Evolutionary conservation across 148 eudicot species (phyloP).

Genomic region (Gaultheria prostrata): DNA sequence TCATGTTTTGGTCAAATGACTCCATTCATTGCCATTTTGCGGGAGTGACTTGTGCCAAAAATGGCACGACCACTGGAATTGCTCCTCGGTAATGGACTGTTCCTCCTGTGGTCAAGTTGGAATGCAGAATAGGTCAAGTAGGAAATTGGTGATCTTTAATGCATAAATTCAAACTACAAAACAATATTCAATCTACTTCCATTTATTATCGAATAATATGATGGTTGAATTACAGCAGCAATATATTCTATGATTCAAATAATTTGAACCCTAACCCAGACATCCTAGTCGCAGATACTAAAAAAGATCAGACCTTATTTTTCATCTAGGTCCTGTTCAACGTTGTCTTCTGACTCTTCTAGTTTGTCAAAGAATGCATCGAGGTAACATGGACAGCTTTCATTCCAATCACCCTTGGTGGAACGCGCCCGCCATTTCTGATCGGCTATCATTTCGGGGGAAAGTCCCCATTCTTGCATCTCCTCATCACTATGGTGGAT

Average conservation of each 20-base stretch:
- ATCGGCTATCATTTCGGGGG: constrained; percentile 78
- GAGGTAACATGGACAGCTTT: constrained; percentile 65
- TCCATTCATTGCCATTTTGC: too few species aligned
- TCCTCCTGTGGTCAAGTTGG: neutral
- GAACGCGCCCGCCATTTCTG: constrained; percentile 67
- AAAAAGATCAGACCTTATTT: constrained; percentile 15
- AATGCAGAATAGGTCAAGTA: neutral
- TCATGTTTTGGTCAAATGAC: too few species aligned
- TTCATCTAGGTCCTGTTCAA: constrained; percentile 30
- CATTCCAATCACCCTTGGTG: constrained; percentile 57
- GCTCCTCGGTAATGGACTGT: neutral
- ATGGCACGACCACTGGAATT: too few species aligned
- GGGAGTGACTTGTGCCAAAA: too few species aligned
- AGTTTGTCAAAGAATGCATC: constrained; percentile 68
- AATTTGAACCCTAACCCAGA: neutral
- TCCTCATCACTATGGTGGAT: constrained; percentile 64
- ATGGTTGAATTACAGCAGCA: neutral
- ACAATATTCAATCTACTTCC: neutral
- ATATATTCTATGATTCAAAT: neutral
- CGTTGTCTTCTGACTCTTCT: constrained; percentile 35
- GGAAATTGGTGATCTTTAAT: neutral
- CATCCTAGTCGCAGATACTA: neutral
- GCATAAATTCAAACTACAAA: neutral
- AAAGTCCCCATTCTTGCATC: constrained; percentile 77
- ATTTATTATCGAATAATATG: neutral